Evolutionary conservation across 2,329 filamentous ascomycete genomes (phyloP).

Genomic region (Fusarium sp.): DNA sequence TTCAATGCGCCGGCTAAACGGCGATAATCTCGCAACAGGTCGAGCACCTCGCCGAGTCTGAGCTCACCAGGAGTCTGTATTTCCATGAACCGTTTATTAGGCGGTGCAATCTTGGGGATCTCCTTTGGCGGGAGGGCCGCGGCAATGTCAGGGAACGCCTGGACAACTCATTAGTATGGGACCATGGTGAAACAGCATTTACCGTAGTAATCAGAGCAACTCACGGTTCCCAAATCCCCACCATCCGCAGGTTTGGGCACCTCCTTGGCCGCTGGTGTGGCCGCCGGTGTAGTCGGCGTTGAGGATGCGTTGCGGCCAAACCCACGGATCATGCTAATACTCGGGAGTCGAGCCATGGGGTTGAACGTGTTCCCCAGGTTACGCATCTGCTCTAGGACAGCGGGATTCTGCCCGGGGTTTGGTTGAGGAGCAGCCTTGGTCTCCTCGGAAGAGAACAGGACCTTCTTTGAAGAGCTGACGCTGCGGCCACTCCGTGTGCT

Average conservation of each 20-base stretch:
- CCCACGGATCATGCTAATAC: conserved; percentile 79
- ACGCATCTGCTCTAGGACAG: conserved; percentile 82
- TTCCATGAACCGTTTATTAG: conserved; percentile 80
- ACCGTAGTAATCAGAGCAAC: conserved; percentile 35
- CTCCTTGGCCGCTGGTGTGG: conserved; percentile 54
- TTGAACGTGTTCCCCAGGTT: conserved; percentile 85
- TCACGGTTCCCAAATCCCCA: conserved; percentile 68
- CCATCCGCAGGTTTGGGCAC: conserved; percentile 59
- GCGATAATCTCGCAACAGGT: conserved; percentile 80
- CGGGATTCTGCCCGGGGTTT: conserved; percentile 57
- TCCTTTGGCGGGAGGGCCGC: conserved; percentile 66
- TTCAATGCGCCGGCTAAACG: conserved; percentile 74
- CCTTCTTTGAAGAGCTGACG: conserved; percentile 69
- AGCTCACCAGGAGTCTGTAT: conserved; percentile 77
- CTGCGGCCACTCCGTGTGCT: conserved; percentile 76
- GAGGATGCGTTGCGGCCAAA: conserved; percentile 72
- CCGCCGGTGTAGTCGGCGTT: conserved; percentile 47
- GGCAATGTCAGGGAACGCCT: conserved; percentile 73
- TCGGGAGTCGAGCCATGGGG: conserved; percentile 81
- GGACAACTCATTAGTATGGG: conserved; percentile 5
- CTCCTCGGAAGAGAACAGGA: conserved; percentile 61
- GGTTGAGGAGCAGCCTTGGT: conserved; percentile 33
- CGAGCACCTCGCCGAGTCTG: conserved; percentile 77
- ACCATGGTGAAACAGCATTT: neutral
- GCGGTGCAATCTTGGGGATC: conserved; percentile 69